Percentiles rank a stretch among this genome's conserved stretches.
Conservation (phyloP, 192 early-diverging fungal genomes). For the Obelidium mucronatum region DNA sequence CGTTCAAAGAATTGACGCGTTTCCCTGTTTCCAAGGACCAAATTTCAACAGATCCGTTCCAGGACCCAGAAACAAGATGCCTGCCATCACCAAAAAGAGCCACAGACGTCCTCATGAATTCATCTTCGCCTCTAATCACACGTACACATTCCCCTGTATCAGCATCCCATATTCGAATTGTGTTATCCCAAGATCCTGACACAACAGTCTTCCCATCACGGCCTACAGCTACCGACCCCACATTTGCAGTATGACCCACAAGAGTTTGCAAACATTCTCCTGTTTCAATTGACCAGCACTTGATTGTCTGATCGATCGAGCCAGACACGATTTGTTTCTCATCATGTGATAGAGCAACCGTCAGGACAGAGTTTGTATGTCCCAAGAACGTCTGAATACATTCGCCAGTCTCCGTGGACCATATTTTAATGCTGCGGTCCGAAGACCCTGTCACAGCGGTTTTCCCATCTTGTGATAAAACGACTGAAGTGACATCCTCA, state of each 20-base stretch:
- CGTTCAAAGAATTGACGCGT: background rate
- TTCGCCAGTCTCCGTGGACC: background rate
- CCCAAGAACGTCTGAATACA: constrained; percentile 9
- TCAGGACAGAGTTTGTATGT: constrained; percentile 11
- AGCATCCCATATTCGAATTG: background rate
- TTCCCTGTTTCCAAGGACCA: background rate
- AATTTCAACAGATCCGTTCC: background rate
- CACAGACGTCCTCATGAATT: no score
- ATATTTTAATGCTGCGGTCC: background rate
- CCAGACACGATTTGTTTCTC: constrained; percentile 14
- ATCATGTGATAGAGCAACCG: constrained; percentile 24
- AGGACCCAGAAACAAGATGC: no score
- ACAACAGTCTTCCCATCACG: no score
- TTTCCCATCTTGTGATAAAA: background rate
- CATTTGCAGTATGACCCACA: background rate
- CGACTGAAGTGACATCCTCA: constrained; percentile 24
- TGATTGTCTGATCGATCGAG: constrained; percentile 24
- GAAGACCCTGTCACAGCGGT: background rate
- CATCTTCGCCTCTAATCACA: no score
- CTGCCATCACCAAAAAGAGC: no score
- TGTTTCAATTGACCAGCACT: constrained; percentile 52
- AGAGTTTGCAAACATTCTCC: background rate
- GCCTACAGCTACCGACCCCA: background rate
- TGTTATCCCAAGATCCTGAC: background rate
- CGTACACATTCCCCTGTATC: no score